Evolutionary conservation across 2,329 filamentous ascomycete species (phyloP), one percentile per base, ranked within the genome.

Genomic region (Neofusicoccum sp.): DNA sequence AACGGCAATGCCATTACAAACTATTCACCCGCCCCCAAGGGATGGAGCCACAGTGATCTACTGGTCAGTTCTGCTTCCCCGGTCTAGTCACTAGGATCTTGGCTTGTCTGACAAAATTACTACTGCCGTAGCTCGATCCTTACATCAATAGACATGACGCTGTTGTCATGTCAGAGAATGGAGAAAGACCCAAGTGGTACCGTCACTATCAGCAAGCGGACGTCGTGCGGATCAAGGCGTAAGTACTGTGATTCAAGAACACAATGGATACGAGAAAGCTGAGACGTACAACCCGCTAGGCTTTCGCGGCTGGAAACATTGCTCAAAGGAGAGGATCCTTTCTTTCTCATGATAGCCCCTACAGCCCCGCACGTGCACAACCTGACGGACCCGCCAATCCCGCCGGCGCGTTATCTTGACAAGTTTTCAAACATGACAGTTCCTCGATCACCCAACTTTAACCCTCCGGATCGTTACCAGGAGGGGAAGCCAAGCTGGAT

Each of bases 111-210:
- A n/a, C n/a, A n/a, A n/a, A 40, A 9, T 26, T 6, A 7, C 9
- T 14, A 1, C 8, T 6, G 3, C 4, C 6, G 12, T 12, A 56
- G 51, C 56, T 69, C 12, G 68, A 71, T 24, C 70, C 70, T 3
- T 72, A 71, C 53, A 71, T 64, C 5, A 63, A 69, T 31, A 61
- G 64, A n/a, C 68, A 67, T 59, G 70, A 71, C 40, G 61, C 58
- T 5, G 64, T 65, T 2, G 68, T 72, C 24, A 63, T 69, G 33
- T 71, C 68, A 1, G 54, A 62, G 34, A 70, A 71, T 43, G 64
- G 62, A 34, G 60, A 65, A 31, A 54, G 41, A 2, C 68, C 67
- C 3, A 34, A 61, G 1, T 65, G 62, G 30, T 71, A 71, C 36
- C 36, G 58, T 1, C 65, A 65, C 8, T 69, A 56, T 51, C 67